A percentile compares a stretch with the other conserved stretches of the same genome.
phyloP scores from a whole-genome alignment of 257 asterid genomes.

The Solanum sejunctum region DNA sequence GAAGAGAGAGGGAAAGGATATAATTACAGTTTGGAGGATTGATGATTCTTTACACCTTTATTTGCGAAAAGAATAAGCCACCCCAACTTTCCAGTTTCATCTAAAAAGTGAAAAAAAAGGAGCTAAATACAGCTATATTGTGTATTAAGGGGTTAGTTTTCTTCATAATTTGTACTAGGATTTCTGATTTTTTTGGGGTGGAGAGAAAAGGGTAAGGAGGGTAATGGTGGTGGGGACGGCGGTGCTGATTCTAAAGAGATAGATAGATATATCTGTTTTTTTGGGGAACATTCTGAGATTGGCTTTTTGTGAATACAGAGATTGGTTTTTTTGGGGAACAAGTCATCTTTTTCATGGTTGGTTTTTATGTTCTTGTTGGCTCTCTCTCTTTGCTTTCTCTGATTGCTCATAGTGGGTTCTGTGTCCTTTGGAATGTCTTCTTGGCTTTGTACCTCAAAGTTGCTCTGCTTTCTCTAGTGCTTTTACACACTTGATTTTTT shows the following conservation, averaged over 20 bases:
- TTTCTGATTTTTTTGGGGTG: slow-evolving; percentile 4
- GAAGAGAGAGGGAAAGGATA: background rate
- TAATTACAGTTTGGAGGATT: background rate
- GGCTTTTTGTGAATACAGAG: slow-evolving; percentile 61
- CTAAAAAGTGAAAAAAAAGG: slow-evolving; percentile 1
- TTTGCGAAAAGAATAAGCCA: slow-evolving; percentile 5
- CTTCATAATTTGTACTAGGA: slow-evolving; percentile 3
- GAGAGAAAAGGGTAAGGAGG: background rate
- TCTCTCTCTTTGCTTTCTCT: slow-evolving; percentile 4
- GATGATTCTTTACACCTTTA: slow-evolving; percentile 15
- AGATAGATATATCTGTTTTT: slow-evolving; percentile 4
- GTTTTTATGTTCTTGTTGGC: slow-evolving; percentile 22
- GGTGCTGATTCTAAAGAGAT: slow-evolving; percentile 52
- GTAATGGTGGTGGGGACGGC: slow-evolving; percentile 49
- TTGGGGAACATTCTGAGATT: slow-evolving; percentile 51
- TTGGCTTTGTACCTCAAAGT: slow-evolving; percentile 18
- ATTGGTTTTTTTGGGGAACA: no score
- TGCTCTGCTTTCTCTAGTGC: slow-evolving; percentile 4
- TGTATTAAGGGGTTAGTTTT: background rate
- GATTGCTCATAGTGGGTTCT: background rate
- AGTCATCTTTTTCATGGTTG: slow-evolving; percentile 42
- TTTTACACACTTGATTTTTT: slow-evolving; percentile 1
- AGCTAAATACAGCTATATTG: background rate
- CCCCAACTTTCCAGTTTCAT: slow-evolving; percentile 29
- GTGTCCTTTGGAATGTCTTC: slow-evolving; percentile 3